Conservation (phyloP, 257 asterid species). For the Handroanthus guayacan region DNA sequence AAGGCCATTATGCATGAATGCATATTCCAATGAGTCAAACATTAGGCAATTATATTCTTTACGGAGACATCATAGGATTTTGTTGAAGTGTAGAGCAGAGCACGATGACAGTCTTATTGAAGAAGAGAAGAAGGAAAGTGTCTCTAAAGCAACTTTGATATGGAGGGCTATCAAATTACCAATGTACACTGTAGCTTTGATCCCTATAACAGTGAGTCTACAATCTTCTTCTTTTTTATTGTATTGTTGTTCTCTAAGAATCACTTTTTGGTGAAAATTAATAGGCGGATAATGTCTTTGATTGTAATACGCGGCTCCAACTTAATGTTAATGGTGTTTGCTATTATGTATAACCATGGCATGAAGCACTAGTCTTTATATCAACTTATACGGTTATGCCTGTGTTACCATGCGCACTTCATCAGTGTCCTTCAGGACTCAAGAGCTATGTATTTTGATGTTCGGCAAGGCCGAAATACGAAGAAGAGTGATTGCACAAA, state of each 20-base stretch:
- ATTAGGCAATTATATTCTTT: conserved; percentile 34
- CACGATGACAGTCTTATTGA: conserved; percentile 25
- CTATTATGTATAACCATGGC: neutral
- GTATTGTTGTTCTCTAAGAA: neutral
- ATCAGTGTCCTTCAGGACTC: too few relatives aligned
- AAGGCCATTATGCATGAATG: conserved; percentile 41
- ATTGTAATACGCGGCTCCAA: neutral
- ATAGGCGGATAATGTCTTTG: neutral
- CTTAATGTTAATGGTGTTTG: neutral
- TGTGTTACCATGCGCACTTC: too few relatives aligned
- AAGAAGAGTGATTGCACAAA: too few relatives aligned
- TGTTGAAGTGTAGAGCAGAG: conserved; percentile 46
- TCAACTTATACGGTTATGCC: neutral
- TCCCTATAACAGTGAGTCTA: conserved; percentile 77
- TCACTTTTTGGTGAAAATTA: neutral
- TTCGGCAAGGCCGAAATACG: too few relatives aligned
- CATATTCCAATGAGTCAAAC: conserved; percentile 20
- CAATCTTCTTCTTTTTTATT: neutral
- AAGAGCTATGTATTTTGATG: too few relatives aligned
- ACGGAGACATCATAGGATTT: conserved; percentile 28
- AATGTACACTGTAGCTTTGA: conserved; percentile 68
- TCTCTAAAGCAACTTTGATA: conserved; percentile 70
- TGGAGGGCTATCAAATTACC: conserved; percentile 94
- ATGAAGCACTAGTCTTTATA: too few relatives aligned
- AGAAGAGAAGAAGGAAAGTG: conserved; percentile 47